phyloP scores from a whole-genome alignment of 495 filamentous ascomycete species.

The Xylaria intraflava region DNA sequence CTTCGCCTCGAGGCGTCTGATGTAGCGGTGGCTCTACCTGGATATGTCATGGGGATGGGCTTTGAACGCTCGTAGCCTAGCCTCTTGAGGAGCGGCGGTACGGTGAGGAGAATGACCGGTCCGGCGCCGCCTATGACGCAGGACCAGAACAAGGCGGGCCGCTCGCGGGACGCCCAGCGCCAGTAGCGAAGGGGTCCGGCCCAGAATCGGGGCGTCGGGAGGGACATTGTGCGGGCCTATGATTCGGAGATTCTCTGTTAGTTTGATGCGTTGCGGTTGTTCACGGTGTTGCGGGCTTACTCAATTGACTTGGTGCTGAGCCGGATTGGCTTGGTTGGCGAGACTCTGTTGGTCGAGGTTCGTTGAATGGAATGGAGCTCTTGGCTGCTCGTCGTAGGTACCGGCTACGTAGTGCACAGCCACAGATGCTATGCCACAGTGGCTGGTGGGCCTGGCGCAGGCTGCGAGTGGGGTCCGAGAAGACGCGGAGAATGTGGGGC shows the following conservation, averaged over 20 bases:
- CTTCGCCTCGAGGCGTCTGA: neutral
- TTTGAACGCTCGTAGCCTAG: slow-evolving; percentile 66
- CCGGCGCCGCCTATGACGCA: slow-evolving; percentile 63
- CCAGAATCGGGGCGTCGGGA: slow-evolving; percentile 67
- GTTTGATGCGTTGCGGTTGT: neutral
- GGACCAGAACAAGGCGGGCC: slow-evolving; percentile 84
- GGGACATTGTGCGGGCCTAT: slow-evolving; percentile 45
- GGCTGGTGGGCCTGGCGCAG: too few species aligned
- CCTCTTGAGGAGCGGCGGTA: slow-evolving; percentile 60
- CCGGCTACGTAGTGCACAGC: too few species aligned
- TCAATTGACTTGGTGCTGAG: slow-evolving; percentile 17
- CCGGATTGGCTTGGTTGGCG: slow-evolving; percentile 3
- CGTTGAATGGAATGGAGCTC: neutral
- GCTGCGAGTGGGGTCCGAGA: too few species aligned
- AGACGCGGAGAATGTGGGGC: too few species aligned
- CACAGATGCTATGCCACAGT: too few species aligned
- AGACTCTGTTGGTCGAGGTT: neutral
- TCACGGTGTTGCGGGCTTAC: neutral
- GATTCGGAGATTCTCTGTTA: neutral
- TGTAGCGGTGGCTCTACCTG: slow-evolving; percentile 47
- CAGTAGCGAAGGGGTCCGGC: slow-evolving; percentile 70
- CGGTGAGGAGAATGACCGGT: slow-evolving; percentile 57
- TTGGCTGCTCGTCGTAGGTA: neutral
- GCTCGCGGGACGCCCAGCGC: slow-evolving; percentile 78
- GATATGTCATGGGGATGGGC: slow-evolving; percentile 81